phyloP scores from a whole-genome alignment of 768 basidiomycete genomes.

The Galerina marginata region DNA sequence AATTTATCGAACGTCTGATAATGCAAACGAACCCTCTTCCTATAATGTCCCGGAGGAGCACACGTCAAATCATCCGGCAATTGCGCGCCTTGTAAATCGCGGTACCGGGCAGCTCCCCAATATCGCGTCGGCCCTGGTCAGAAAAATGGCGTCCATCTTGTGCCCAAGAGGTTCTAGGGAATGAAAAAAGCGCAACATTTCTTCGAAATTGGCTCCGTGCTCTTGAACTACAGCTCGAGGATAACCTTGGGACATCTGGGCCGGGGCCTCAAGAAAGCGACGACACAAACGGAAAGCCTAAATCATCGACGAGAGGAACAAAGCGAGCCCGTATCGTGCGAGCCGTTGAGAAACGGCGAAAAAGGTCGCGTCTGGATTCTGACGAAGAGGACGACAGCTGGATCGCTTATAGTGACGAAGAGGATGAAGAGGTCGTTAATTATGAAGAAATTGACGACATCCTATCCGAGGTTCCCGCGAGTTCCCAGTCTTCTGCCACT shows the following conservation, averaged over 20 bases:
- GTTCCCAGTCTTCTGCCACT: slow-evolving; percentile 21
- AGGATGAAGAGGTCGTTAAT: slow-evolving; percentile 38
- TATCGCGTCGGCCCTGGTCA: slow-evolving; percentile 62
- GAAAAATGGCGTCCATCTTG: slow-evolving; percentile 77
- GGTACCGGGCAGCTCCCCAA: slow-evolving; percentile 23
- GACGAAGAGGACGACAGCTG: slow-evolving; percentile 63
- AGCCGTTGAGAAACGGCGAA: slow-evolving; percentile 54
- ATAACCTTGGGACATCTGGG: slow-evolving; percentile 12
- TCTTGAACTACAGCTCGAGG: slow-evolving; percentile 62
- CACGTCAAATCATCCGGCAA: slow-evolving; percentile 52
- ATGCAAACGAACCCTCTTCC: slow-evolving; percentile 5
- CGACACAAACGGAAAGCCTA: slow-evolving; percentile 31
- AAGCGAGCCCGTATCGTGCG: slow-evolving; percentile 70
- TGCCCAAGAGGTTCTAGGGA: slow-evolving; percentile 81
- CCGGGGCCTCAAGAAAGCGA: neutral
- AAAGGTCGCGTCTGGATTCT: slow-evolving; percentile 57
- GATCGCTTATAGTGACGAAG: slow-evolving; percentile 53
- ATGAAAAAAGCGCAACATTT: slow-evolving; percentile 70
- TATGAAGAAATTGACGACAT: slow-evolving; percentile 24
- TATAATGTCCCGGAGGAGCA: slow-evolving; percentile 35
- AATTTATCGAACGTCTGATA: slow-evolving; percentile 7
- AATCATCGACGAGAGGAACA: slow-evolving; percentile 37
- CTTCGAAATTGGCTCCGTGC: slow-evolving; percentile 81
- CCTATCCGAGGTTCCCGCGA: slow-evolving; percentile 21
- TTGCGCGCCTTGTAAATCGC: slow-evolving; percentile 43